Base-by-base conservation (phyloP, 2,329 filamentous ascomycete genomes). In the Colletotrichum sp. region DNA sequence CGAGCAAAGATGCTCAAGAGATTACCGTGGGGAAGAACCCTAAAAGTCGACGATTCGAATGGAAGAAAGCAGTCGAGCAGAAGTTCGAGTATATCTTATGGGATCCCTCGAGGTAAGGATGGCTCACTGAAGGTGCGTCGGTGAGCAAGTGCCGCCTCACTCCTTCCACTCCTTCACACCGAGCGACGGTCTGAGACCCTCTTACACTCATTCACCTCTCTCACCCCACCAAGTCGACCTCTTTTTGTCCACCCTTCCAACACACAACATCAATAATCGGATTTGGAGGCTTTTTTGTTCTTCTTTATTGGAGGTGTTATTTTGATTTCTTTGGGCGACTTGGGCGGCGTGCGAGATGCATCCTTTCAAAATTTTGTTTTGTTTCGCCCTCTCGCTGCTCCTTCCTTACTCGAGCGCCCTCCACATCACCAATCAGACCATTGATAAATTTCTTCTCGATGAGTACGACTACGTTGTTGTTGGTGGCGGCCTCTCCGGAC, bases 401-500 rank as follows among this genome's bases (percentile, higher is more conserved):
- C 39, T 73, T 30, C 36, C 75, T 34, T 11, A 32, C 36, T 67
- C 69, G 16, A 22, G 2, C 15, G 69, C 69, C 59, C 60, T 77
- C 25, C 69, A 69, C 16, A 77, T 77, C 55, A 76, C 65, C 19
- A 61, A 61, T n/a, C 30, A 63, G 28, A 77, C 68, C 22, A 61
- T 76, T 2, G 74, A 71, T 2, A 74, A 57, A 8, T 77, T 70
- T 5, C 59, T 77, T 7, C 73, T 70, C 19, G 15, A 9, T 12
- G 63, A 74, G 11, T 85, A 86, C 68, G 82, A 85, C 71, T 86
- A 84, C 68, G 79, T 88, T 19, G 81, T 89, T 55, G 82, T 87
- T 30, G 88, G 88, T 6, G 88, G 87, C 22, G 88, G 88, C 6
- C 83, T 85, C 32, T 86, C 86, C 39, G 87, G 88, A 28, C 82